Percentiles rank a stretch among this genome's conserved stretches.
These are phyloP conservation scores for Cyberlindnera nakhonratchasimensis DNA, from an alignment of 805 yeast genomes.

Conservation along the genomic window DNA sequence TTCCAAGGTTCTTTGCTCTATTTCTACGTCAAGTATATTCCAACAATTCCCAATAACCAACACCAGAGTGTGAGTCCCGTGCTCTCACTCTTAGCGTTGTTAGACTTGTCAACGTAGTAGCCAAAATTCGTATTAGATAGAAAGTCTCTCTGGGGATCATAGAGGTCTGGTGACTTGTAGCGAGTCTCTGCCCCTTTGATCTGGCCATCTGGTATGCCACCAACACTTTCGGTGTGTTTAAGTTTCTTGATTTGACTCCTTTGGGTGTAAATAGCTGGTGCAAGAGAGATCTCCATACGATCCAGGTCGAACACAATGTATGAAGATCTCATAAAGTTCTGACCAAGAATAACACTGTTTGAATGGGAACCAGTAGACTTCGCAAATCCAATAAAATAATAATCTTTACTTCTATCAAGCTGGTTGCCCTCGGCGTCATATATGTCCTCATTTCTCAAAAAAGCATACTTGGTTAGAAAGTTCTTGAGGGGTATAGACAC, in stretches of 20 bases:
- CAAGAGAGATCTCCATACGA: constrained; percentile 22
- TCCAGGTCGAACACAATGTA: constrained; percentile 28
- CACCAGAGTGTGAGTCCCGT: neutral
- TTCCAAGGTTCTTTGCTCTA: too few relatives aligned
- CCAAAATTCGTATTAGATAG: constrained; percentile 17
- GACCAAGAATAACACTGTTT: constrained; percentile 19
- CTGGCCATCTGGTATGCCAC: constrained; percentile 9
- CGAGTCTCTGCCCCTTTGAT: constrained; percentile 6
- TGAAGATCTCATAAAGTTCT: constrained; percentile 18
- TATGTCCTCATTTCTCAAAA: neutral
- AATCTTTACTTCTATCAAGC: constrained; percentile 5
- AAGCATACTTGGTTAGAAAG: constrained; percentile 3
- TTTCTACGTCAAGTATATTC: too few relatives aligned
- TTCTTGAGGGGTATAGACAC: constrained; percentile 6
- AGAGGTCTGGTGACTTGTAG: constrained; percentile 5
- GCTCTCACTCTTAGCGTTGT: neutral
- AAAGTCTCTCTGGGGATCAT: constrained; percentile 18
- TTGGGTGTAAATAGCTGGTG: constrained; percentile 20
- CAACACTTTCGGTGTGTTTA: constrained; percentile 2
- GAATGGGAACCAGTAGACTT: constrained; percentile 6
- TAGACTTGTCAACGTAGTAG: neutral
- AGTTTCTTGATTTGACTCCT: constrained; percentile 8
- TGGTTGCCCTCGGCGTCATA: neutral
- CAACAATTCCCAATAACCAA: too few relatives aligned
- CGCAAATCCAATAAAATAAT: constrained; percentile 17